Evolutionary conservation across 371 early-diverging fungal species (phyloP), one percentile per base, ranked within the genome.

Genomic region (Lichtheimia ornata): DNA sequence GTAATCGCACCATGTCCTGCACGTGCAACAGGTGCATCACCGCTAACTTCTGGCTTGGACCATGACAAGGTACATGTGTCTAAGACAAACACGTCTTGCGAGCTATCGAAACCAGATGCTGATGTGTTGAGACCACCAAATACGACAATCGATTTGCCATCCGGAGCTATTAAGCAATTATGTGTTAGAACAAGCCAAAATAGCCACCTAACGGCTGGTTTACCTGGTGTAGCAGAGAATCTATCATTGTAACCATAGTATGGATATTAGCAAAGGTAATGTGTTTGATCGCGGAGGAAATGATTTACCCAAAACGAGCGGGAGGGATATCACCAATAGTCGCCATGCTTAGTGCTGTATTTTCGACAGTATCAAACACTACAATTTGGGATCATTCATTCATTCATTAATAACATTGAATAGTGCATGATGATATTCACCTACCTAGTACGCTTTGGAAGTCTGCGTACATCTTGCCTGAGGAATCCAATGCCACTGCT

Each of bases 51-150:
- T 27, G 69, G 62, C 15, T 74, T 70, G 4, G 66, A 52, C 80
- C 80, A 80, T 12, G 63, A 50, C n/a, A 80, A 50, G 1, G 59
- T 73, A 20, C 75, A 80, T 1, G 77, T 74, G 57, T 80, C 73
- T 7, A 80, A 59, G 2, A 70, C 66, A 49, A 69, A 80, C 0
- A 80, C 55, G 41, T 76, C 71, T 27, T 62, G 41, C 11, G 40
- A 41, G 5, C 64, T 58, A 18, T 58, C 35, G 20, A 61, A 64
- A 22, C 17, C 2, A 6, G 60, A 13, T n/a, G 52, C 14, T 9
- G 50, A 49, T 4, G 30, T 44, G 30, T 50, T 54, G 15, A 42
- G 20, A 6, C 79, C 79, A 41, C 79, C 79, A 57, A 67, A 79
- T 4, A 73, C 61, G 0, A 76, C 76, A 56, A 79, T 70, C 0